Evolutionary conservation across 1,284 basidiomycete species (phyloP), one percentile per base, ranked within the genome.

Genomic region (Tylopilus sp.): DNA sequence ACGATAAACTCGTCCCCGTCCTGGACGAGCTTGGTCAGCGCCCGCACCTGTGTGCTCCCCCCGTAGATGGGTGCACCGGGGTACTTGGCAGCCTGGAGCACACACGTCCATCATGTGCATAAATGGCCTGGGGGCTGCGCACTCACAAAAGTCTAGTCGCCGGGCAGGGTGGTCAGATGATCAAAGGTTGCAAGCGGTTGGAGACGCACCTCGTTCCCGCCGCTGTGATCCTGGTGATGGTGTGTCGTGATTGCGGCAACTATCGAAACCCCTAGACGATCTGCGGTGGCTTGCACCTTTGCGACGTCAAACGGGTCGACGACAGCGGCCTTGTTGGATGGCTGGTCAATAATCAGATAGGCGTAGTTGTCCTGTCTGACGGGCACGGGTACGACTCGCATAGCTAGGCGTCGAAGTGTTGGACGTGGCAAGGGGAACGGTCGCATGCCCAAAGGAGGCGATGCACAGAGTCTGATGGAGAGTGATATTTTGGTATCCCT

Each of bases 151-250:
- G 72, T 76, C 83, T 84, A 53, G 47, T 53, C 35, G 24, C 57
- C 57, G 51, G 44, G 40, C 4, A 10, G 44, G 43, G 42, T 28
- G 32, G 48, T 53, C 48, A 49, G 56, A 52, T 52, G 51, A 57
- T 54, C 50, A 20, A 8, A 32, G 26, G 33, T 5, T n/a, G 24
- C 3, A 35, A 36, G 15, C 43, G 20, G 25, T 20, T 61, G 66
- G 55, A 59, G 73, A 61, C 86, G 74, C n/a, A 81, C 80, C 61
- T 78, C 64, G 68, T 91, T 91, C 14, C 94, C 94, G 11, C 94
- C 94, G 53, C 88, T 88, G 70, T 98, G 95, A 74, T 98, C 95
- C 58, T 76, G 63, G 70, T 95, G 93, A 72, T 94, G 92, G 72
- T 95, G 92, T 1, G 93, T 96, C 13, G 91, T 94, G 59, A 96